Evolutionary conservation across 2,329 filamentous ascomycete genomes (phyloP).

Genomic region (Penicillium rolfsii): DNA sequence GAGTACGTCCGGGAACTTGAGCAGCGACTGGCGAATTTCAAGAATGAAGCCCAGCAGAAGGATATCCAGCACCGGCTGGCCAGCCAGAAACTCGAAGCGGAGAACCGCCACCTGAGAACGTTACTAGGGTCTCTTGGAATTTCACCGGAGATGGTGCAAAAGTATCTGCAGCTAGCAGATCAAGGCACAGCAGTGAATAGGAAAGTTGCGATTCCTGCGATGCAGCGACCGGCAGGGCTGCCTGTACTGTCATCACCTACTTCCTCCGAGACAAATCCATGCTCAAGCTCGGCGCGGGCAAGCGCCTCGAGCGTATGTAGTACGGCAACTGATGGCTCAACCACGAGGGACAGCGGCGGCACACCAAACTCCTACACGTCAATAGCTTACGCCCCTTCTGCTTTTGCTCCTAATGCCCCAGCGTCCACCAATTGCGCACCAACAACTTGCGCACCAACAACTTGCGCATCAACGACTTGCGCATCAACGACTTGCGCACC

Average conservation of each 20-base stretch:
- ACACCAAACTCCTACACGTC: background rate
- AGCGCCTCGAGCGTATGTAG: constrained; percentile 1
- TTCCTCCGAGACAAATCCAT: background rate
- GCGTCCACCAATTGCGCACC: background rate
- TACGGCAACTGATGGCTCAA: background rate
- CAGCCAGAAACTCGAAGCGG: constrained; percentile 38
- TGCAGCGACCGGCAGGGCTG: constrained; percentile 19
- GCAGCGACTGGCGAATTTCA: constrained; percentile 33
- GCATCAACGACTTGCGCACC: background rate
- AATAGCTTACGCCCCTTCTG: background rate
- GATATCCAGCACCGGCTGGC: constrained; percentile 41
- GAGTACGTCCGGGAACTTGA: constrained; percentile 44
- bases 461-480: background rate
- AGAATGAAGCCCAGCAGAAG: constrained; percentile 35
- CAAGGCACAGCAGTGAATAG: constrained; percentile 23
- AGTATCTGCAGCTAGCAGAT: constrained; percentile 31
- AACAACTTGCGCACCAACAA: no score
- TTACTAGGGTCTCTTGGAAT: constrained; percentile 35
- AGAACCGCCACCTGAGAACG: constrained; percentile 37
- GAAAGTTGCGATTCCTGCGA: constrained; percentile 43
- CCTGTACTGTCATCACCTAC: background rate
- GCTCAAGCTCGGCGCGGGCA: background rate
- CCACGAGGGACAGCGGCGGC: background rate
- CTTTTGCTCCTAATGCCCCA: background rate
- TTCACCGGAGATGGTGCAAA: constrained; percentile 28